A percentile compares a stretch with the other conserved stretches of the same genome.
These are phyloP conservation scores for Protea cynaroides DNA, from an alignment of 164 flowering plant species.

Conservation along the genomic window DNA sequence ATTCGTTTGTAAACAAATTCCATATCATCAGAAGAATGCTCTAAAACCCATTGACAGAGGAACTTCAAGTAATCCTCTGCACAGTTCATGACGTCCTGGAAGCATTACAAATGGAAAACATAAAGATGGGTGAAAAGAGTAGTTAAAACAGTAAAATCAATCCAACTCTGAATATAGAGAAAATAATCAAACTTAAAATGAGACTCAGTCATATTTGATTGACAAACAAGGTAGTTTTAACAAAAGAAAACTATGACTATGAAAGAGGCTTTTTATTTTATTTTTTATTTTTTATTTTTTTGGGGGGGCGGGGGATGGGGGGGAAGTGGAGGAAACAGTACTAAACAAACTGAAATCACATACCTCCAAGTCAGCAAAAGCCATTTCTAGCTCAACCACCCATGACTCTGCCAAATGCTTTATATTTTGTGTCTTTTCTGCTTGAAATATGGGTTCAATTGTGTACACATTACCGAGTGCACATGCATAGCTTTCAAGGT, in stretches of 20 bases:
- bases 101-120: conserved; percentile 2
- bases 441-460: conserved; percentile 81
- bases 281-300: no score
- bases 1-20: conserved; percentile 48
- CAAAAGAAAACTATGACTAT: background rate
- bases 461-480: conserved; percentile 87
- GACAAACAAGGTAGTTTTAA: background rate
- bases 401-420: conserved; percentile 68
- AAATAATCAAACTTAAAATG: background rate
- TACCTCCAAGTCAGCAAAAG: conserved; percentile 82
- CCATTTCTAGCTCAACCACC: conserved; percentile 81
- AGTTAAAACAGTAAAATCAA: background rate
- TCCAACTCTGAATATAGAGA: background rate
- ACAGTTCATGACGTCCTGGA: conserved; percentile 72
- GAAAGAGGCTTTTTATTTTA: no score
- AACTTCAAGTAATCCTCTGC: conserved; percentile 69
- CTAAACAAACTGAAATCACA: background rate
- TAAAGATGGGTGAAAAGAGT: background rate
- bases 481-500: conserved; percentile 84
- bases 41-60: conserved; percentile 60
- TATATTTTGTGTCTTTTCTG: conserved; percentile 32
- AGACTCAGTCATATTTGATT: background rate
- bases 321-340: background rate
- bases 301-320: no score
- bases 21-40: conserved; percentile 58